Conservation (phyloP, 352 stramenopile species). For the Globisporangium megalacanthum region DNA sequence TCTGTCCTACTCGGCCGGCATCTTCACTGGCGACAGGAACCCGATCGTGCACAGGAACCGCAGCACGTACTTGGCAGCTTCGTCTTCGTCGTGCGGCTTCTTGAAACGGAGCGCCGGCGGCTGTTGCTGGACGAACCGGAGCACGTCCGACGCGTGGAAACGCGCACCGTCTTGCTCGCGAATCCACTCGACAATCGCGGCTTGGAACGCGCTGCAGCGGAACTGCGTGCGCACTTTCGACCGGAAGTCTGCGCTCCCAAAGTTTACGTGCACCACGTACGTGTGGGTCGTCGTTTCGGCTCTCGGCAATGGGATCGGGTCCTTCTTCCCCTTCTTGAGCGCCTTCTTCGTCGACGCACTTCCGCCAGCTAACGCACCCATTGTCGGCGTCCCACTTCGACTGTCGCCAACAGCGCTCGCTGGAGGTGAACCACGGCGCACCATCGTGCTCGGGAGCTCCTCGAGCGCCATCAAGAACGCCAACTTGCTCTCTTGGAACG, state of each 20-base stretch:
- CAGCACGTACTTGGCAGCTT: constrained; percentile 33
- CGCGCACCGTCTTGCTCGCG: constrained; percentile 13
- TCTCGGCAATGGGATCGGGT: constrained; percentile 1
- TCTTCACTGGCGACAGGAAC: constrained; percentile 37
- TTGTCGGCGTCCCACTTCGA: not conserved
- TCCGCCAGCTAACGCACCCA: not conserved
- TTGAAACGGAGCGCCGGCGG: not conserved
- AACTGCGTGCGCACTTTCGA: constrained; percentile 45
- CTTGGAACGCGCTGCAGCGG: constrained; percentile 37
- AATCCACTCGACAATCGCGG: constrained; percentile 50
- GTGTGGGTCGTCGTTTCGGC: constrained; percentile 6
- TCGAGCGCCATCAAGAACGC: constrained; percentile 30
- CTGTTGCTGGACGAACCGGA: constrained; percentile 1
- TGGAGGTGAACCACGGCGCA: not conserved
- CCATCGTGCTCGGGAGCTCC: constrained; percentile 22
- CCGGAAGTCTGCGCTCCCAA: constrained; percentile 20
- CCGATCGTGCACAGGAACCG: constrained; percentile 46
- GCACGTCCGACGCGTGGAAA: constrained; percentile 4
- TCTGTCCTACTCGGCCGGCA: constrained; percentile 4
- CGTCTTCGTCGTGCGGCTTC: constrained; percentile 12
- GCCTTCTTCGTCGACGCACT: constrained; percentile 16
- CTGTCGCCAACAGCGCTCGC: not conserved
- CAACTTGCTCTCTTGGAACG: constrained; percentile 47
- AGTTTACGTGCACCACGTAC: constrained; percentile 33
- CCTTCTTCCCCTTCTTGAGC: constrained; percentile 36